Conservation (phyloP, 306 rosid genomes). For the Medicago ruthenica region DNA sequence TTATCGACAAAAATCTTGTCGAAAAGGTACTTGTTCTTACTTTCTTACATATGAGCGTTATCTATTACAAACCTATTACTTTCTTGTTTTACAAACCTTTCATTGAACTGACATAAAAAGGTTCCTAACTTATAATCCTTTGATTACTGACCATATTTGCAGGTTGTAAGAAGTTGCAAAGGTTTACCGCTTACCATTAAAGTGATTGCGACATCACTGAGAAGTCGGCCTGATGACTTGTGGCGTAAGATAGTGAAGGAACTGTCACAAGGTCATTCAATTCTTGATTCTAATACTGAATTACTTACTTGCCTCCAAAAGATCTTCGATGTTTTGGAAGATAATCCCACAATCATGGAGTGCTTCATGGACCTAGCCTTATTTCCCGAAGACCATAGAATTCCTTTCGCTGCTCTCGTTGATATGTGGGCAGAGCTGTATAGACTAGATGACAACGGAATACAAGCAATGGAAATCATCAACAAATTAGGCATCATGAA, state of each 20-base stretch:
- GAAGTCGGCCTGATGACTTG: slow-evolving; percentile 30
- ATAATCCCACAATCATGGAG: slow-evolving; percentile 47
- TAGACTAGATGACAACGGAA: slow-evolving; percentile 47
- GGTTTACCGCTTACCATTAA: slow-evolving; percentile 63
- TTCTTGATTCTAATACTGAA: slow-evolving; percentile 51
- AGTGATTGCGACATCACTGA: slow-evolving; percentile 57
- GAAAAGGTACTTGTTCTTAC: slow-evolving; percentile 46
- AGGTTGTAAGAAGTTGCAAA: slow-evolving; percentile 61
- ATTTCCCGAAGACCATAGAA: slow-evolving; percentile 68
- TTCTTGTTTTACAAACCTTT: too few species aligned
- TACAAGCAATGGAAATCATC: slow-evolving; percentile 46
- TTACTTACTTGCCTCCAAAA: slow-evolving; percentile 52
- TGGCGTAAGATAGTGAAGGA: slow-evolving; percentile 51
- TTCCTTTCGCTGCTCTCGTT: slow-evolving; percentile 53
- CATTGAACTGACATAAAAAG: neutral
- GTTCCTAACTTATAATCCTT: neutral
- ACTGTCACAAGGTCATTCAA: slow-evolving; percentile 52
- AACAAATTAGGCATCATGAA: slow-evolving; percentile 46
- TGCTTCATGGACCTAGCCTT: slow-evolving; percentile 78
- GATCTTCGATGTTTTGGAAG: slow-evolving; percentile 54
- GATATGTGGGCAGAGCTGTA: slow-evolving; percentile 67
- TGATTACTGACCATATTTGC: slow-evolving; percentile 27
- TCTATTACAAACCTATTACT: too few species aligned
- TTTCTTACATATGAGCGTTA: neutral
- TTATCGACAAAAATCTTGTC: slow-evolving; percentile 44